A percentile compares a stretch with the other conserved stretches of the same genome.
These are phyloP conservation scores for Ambrosia hybrid DNA, from an alignment of 140 eudicot genomes.

Conservation along the genomic window DNA sequence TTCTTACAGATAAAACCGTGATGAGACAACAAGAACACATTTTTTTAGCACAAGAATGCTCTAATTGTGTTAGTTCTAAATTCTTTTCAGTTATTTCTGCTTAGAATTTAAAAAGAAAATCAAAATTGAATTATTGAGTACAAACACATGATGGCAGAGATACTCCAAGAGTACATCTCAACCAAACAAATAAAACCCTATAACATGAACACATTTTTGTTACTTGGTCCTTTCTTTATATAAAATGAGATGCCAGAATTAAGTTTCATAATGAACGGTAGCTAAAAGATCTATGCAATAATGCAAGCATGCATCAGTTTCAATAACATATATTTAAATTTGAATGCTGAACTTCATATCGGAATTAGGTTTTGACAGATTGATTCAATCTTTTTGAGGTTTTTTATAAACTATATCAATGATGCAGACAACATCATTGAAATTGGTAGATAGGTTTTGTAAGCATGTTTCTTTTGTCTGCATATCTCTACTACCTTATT, in stretches of 20 bases:
- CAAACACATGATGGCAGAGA: not conserved
- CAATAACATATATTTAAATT: constrained; percentile 18
- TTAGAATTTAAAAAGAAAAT: not conserved
- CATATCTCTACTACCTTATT: too few relatives aligned
- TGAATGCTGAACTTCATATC: constrained; percentile 15
- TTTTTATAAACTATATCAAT: constrained; percentile 13
- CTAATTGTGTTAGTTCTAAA: not conserved
- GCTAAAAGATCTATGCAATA: not conserved
- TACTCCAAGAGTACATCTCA: constrained; percentile 3
- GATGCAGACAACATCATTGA: constrained; percentile 27
- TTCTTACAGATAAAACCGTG: not conserved
- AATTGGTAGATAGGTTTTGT: constrained; percentile 4
- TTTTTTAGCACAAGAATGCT: not conserved
- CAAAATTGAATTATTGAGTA: not conserved
- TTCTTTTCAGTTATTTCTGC: not conserved
- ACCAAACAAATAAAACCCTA: constrained; percentile 12
- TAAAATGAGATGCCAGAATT: constrained; percentile 19
- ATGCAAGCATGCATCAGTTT: constrained; percentile 19
- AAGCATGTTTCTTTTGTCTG: constrained; percentile 2
- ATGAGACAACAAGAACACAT: not conserved
- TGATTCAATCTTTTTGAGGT: constrained; percentile 22
- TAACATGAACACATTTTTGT: constrained; percentile 3
- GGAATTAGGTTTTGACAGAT: constrained; percentile 39
- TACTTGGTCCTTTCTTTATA: constrained; percentile 3
- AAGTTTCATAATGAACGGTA: constrained; percentile 29